Evolutionary conservation across 495 filamentous ascomycete species (phyloP), one percentile per base, ranked within the genome.

Genomic region (Durotheca rogersii): DNA sequence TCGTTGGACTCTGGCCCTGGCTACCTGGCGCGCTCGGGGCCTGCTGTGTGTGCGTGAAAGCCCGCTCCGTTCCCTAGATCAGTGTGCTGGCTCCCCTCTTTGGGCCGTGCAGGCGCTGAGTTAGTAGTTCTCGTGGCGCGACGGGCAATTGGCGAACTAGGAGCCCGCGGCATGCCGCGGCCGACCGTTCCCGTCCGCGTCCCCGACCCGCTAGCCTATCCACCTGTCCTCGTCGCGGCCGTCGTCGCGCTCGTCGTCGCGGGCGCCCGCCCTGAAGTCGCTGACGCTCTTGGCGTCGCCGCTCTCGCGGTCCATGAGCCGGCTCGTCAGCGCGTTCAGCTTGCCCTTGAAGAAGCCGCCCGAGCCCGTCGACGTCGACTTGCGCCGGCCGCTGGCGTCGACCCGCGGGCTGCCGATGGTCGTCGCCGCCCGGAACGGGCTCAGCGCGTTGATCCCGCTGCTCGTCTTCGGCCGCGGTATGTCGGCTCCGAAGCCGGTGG

Each of bases 271-370:
- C 50, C n/a, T n/a, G n/a, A n/a, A n/a, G 7, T 51, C 53, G 41
- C 43, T 20, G 35, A 14, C 7, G 23, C 20, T 42, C 32, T 44
- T 65, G 10, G 51, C 10, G 32, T 65, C 59, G 25, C 29, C 51
- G 41, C 35, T 61, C 16, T 72, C 67, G 16, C 67, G 53, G 20
- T 73, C 63, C 47, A 62, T 71, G 19, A 72, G 44, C 25, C 72
- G 53, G 23, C 61, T 60, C 7, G 66, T 64, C 14, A 76, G 37
- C 7, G 68, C 69, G 21, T 53, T 69, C 3, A 76, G 16, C 48
- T 67, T 73, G 7, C 72, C 71, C 31, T 64, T 65, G 6, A 75
- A 47, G 37, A 69, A 70, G 11, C 66, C 67, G 11, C 66, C 67
- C 9, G 56, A 32, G 3, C 61, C 58, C 9, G 51, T 47, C 16